Percentiles rank a stretch among this genome's conserved stretches.
Evolutionary conservation across 495 filamentous ascomycete species (phyloP).

Genomic region (Neurospora sp.): DNA sequence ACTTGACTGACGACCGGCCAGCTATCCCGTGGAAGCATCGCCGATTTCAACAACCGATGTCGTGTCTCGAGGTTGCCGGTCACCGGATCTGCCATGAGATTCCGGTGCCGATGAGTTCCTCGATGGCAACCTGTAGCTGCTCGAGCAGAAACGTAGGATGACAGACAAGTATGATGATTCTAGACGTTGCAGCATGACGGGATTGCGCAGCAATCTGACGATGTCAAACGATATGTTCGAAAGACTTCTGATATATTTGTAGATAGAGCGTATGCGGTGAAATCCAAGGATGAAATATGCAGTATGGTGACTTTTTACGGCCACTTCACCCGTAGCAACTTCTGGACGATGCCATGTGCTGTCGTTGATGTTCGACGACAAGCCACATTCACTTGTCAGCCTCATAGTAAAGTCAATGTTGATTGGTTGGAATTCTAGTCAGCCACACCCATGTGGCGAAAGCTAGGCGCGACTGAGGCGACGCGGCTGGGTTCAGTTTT

Average conservation of each 20-base stretch:
- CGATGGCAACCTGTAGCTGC: not conserved
- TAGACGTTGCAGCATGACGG: not conserved
- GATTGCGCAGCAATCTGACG: not conserved
- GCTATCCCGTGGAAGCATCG: not conserved
- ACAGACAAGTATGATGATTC: not conserved
- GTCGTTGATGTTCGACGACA: not conserved
- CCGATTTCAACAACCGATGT: not conserved
- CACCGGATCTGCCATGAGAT: not conserved
- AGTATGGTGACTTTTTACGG: not conserved
- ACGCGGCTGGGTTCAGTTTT: not conserved
- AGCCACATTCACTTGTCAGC: slow-evolving; percentile 11
- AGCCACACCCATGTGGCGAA: not conserved
- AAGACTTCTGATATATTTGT: not conserved
- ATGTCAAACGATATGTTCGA: not conserved
- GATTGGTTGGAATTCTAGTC: not conserved
- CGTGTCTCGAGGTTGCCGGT: not conserved
- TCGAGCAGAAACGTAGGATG: not conserved
- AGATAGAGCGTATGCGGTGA: not conserved
- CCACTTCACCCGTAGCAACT: not conserved
- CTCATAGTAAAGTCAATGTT: not conserved
- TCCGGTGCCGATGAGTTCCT: not conserved
- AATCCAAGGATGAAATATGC: not conserved
- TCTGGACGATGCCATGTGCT: slow-evolving; percentile 8
- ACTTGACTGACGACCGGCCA: not conserved
- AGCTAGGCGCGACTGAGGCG: not conserved